phyloP scores from a whole-genome alignment of 129 eudicot genomes.

The Scalesia atractyloides region DNA sequence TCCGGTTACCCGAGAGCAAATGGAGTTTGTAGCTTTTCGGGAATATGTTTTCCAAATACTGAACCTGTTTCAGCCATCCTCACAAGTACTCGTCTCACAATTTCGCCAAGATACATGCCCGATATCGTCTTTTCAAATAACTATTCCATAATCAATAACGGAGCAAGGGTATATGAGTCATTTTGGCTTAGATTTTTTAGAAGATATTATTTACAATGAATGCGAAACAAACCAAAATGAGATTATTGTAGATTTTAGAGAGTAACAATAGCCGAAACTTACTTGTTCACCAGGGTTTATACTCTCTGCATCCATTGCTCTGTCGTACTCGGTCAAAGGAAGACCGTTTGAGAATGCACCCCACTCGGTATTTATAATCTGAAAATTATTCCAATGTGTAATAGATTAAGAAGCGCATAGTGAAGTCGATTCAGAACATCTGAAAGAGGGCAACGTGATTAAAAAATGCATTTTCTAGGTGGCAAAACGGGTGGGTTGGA shows the following conservation, averaged over 20 bases:
- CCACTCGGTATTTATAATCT: conserved; percentile 91
- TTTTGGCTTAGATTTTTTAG: neutral
- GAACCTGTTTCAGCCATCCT: conserved; percentile 62
- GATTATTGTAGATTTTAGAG: no score
- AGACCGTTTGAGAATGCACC: conserved; percentile 85
- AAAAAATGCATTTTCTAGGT: no score
- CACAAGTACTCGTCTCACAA: conserved; percentile 73
- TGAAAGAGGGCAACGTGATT: neutral
- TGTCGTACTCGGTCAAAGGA: conserved; percentile 72
- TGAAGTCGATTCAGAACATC: neutral
- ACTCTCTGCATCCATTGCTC: conserved; percentile 79
- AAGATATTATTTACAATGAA: neutral
- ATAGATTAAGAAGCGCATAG: neutral
- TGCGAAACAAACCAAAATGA: neutral
- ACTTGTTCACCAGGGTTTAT: conserved; percentile 92
- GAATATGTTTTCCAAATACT: conserved; percentile 56
- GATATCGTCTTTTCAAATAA: conserved; percentile 82
- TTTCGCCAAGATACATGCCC: conserved; percentile 97
- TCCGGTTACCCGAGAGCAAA: conserved; percentile 60
- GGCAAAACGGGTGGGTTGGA: neutral
- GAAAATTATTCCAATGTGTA: neutral
- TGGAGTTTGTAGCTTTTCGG: conserved; percentile 57
- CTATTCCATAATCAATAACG: conserved; percentile 34
- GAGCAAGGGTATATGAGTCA: neutral
- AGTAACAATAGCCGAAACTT: no score